These are phyloP conservation scores for Boechera divaricarpa DNA, from an alignment of 345 rosid genomes.

Conservation along the genomic window DNA sequence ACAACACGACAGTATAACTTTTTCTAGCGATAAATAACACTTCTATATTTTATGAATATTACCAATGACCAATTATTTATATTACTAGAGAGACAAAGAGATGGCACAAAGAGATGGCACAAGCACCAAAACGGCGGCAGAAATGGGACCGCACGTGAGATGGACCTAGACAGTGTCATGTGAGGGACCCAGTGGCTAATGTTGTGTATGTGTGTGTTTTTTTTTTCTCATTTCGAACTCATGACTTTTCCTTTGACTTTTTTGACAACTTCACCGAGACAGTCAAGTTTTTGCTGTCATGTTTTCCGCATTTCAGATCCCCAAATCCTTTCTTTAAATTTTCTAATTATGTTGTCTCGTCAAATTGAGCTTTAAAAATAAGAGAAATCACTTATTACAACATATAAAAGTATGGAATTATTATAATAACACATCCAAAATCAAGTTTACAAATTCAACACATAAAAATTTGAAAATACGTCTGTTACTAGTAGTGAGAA, in stretches of 20 bases:
- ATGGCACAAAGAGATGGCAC: slow-evolving; percentile 39
- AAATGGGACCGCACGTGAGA: slow-evolving; percentile 59
- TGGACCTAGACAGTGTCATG: slow-evolving; percentile 31
- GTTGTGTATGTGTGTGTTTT: slow-evolving; percentile 25
- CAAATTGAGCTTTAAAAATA: neutral
- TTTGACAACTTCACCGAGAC: slow-evolving; percentile 47
- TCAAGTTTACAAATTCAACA: no score
- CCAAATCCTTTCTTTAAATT: slow-evolving; percentile 24
- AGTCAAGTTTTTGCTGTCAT: slow-evolving; percentile 53
- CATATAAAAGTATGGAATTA: no score
- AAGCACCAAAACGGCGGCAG: slow-evolving; percentile 75
- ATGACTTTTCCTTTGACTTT: slow-evolving; percentile 48
- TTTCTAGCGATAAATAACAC: no score
- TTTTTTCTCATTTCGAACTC: slow-evolving; percentile 25
- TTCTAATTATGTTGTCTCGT: slow-evolving; percentile 25
- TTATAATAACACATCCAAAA: no score
- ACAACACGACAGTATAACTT: no score
- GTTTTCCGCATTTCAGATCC: slow-evolving; percentile 69
- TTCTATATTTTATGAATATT: no score
- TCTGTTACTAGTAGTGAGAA: no score
- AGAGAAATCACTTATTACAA: no score
- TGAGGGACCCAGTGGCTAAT: slow-evolving; percentile 50
- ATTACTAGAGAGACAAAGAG: no score
- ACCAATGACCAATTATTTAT: no score
- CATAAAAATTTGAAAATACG: no score